These are phyloP conservation scores for Apiospora koreana DNA, from an alignment of 2,329 filamentous ascomycete genomes.

Conservation along the genomic window DNA sequence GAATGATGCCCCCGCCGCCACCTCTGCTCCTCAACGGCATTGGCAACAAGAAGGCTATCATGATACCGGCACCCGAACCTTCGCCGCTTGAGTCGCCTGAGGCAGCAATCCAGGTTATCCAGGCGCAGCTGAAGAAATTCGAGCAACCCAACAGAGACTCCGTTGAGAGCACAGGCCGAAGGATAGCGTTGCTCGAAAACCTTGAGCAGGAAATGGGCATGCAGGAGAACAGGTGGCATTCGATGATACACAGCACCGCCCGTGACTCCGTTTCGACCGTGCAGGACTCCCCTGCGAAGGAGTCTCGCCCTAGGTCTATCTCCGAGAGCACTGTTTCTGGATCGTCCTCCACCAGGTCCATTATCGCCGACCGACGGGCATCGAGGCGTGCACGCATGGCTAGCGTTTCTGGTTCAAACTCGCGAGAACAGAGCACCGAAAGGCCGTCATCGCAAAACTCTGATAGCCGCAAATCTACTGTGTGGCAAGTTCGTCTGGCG, in stretches of 20 bases:
- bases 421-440: slow-evolving; percentile 22
- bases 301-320: slow-evolving; percentile 31
- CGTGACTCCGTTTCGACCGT: slow-evolving; percentile 53
- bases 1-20: slow-evolving; percentile 57
- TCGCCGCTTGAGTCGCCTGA: slow-evolving; percentile 56
- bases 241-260: slow-evolving; percentile 53
- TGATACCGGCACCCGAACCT: slow-evolving; percentile 49
- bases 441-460: slow-evolving; percentile 34
- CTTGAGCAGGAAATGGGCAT: slow-evolving; percentile 63
- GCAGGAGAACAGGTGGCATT: slow-evolving; percentile 61
- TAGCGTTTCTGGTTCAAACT: slow-evolving; percentile 29
- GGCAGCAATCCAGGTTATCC: slow-evolving; percentile 49
- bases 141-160: slow-evolving; percentile 42
- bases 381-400: slow-evolving; percentile 36
- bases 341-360: slow-evolving; percentile 31
- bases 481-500: slow-evolving; percentile 47
- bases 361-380: slow-evolving; percentile 39
- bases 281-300: slow-evolving; percentile 32
- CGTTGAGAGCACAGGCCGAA: slow-evolving; percentile 40
- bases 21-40: slow-evolving; percentile 52
- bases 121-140: slow-evolving; percentile 52
- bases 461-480: slow-evolving; percentile 34
- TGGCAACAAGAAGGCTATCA: slow-evolving; percentile 41
- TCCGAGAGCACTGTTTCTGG: slow-evolving; percentile 13
- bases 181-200: slow-evolving; percentile 55